These are phyloP conservation scores for Rhodotorula diobovata DNA, from an alignment of 768 basidiomycete genomes.

Conservation along the genomic window DNA sequence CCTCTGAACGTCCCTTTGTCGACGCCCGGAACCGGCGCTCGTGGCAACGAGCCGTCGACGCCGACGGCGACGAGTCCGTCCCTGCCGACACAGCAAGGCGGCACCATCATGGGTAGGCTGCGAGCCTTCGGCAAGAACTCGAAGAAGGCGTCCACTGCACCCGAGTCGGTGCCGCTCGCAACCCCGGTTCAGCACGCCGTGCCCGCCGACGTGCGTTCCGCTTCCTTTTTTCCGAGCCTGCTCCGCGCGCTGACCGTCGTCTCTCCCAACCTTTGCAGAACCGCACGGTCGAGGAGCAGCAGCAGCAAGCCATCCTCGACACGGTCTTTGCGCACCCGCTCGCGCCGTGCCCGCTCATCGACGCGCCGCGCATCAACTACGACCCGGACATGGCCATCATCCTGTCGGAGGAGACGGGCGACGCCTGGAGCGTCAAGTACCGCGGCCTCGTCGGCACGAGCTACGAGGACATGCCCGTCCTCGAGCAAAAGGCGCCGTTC, in stretches of 20 bases:
- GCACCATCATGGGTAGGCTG: slow-evolving; percentile 63
- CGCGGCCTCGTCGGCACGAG: slow-evolving; percentile 63
- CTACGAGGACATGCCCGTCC: slow-evolving; percentile 54
- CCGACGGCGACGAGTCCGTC: slow-evolving; percentile 55
- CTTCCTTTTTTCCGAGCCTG: background rate
- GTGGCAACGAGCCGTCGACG: background rate
- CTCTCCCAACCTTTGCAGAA: background rate
- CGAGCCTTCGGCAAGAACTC: slow-evolving; percentile 63
- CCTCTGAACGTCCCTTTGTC: background rate
- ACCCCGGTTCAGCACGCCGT: background rate
- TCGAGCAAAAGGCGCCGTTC: slow-evolving; percentile 75
- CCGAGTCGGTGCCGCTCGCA: slow-evolving; percentile 16
- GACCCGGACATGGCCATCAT: slow-evolving; percentile 62
- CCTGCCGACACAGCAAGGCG: slow-evolving; percentile 17
- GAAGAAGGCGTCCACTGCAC: slow-evolving; percentile 47
- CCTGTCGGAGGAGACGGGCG: slow-evolving; percentile 71
- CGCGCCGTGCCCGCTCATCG: slow-evolving; percentile 63
- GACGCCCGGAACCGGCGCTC: background rate
- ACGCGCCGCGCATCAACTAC: slow-evolving; percentile 64
- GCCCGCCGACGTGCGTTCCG: slow-evolving; percentile 33
- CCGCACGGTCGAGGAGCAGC: slow-evolving; percentile 41
- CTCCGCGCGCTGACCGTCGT: background rate
- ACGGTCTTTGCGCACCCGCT: slow-evolving; percentile 48
- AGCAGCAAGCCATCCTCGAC: slow-evolving; percentile 47
- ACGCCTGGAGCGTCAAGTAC: slow-evolving; percentile 69